These are phyloP conservation scores for Powellomyces hirtus DNA, from an alignment of 192 early-diverging fungal genomes.

Conservation along the genomic window DNA sequence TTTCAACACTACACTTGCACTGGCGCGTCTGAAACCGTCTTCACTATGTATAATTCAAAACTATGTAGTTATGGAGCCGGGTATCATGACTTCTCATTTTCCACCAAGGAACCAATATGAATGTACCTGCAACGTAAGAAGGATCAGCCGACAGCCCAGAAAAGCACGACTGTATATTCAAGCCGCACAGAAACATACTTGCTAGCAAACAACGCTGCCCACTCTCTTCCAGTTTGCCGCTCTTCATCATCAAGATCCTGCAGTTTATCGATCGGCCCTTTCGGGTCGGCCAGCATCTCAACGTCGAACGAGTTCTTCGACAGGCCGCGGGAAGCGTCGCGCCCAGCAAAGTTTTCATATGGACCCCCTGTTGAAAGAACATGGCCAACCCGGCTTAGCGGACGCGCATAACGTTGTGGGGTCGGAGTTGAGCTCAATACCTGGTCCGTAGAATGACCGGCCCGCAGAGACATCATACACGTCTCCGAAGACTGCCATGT, in stretches of 20 bases:
- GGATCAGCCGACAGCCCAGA: background rate
- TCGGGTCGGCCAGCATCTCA: constrained; percentile 64
- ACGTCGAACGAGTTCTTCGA: constrained; percentile 84
- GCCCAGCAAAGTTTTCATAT: constrained; percentile 95
- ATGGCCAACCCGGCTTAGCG: background rate
- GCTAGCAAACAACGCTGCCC: constrained; percentile 73
- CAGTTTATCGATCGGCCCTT: constrained; percentile 77
- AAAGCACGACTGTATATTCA: background rate
- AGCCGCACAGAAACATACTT: constrained; percentile 56
- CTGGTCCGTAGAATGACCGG: constrained; percentile 87
- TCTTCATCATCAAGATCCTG: constrained; percentile 74
- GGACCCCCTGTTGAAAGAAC: constrained; percentile 62
- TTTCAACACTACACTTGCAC: background rate
- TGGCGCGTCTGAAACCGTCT: background rate
- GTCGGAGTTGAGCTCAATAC: no score
- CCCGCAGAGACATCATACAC: constrained; percentile 89
- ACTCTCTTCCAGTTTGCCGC: constrained; percentile 69
- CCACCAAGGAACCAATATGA: constrained; percentile 20
- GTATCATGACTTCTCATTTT: constrained; percentile 16
- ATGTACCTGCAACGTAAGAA: constrained; percentile 11
- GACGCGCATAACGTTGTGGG: no score
- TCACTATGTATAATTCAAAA: background rate
- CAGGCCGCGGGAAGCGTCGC: constrained; percentile 92
- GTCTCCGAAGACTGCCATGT: constrained; percentile 77
- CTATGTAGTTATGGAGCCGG: background rate